These are phyloP conservation scores for Moringa oleifera DNA, from an alignment of 345 rosid genomes.

Conservation along the genomic window DNA sequence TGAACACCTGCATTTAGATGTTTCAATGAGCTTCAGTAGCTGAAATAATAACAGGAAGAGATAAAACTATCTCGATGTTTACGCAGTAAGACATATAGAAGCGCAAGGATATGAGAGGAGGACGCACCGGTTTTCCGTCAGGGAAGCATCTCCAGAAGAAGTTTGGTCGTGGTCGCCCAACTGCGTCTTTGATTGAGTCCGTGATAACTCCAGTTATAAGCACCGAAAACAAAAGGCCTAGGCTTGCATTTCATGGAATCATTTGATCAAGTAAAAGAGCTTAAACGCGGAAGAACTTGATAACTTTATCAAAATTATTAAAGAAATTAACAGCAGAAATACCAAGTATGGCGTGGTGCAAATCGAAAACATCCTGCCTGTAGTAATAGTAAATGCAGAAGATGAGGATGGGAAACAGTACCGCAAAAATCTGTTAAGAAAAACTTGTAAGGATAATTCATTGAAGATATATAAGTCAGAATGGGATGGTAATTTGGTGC, in stretches of 20 bases:
- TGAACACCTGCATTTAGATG: conserved; percentile 37
- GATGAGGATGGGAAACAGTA: conserved; percentile 35
- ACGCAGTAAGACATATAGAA: neutral
- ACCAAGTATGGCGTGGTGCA: conserved; percentile 60
- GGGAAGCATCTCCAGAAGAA: conserved; percentile 66
- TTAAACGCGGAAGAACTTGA: neutral
- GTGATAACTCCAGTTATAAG: conserved; percentile 55
- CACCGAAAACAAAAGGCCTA: conserved; percentile 47
- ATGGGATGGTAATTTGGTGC: neutral
- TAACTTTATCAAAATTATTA: neutral
- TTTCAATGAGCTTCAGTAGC: no score
- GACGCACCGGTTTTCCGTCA: conserved; percentile 44
- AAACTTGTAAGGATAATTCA: neutral
- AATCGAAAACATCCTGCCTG: conserved; percentile 51
- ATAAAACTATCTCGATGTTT: neutral
- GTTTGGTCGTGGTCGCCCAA: conserved; percentile 63
- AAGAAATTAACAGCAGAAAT: neutral
- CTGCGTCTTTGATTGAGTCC: conserved; percentile 58
- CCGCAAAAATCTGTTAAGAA: conserved; percentile 28
- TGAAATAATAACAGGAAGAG: neutral
- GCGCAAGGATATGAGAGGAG: no score
- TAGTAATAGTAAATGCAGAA: conserved; percentile 32
- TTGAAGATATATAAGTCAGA: neutral
- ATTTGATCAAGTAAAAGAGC: neutral
- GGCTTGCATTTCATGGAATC: neutral